These are phyloP conservation scores for Trichosporon sp. DNA, from an alignment of 1,284 basidiomycete species.

Conservation along the genomic window DNA sequence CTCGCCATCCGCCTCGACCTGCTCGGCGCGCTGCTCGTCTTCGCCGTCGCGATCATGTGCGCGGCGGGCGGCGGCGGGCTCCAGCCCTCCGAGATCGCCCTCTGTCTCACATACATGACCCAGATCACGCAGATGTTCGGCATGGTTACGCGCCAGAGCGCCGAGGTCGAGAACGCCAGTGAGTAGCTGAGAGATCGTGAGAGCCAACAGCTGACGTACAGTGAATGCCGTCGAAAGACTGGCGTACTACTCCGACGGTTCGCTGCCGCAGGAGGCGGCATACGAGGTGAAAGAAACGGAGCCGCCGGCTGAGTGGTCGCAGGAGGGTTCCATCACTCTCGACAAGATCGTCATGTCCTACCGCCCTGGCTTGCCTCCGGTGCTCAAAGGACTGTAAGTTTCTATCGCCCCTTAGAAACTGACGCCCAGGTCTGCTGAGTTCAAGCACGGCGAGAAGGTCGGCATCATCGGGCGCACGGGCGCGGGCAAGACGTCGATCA, in stretches of 20 bases:
- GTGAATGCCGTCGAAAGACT: slow-evolving; percentile 70
- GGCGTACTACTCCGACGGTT: slow-evolving; percentile 58
- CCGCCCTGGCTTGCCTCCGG: slow-evolving; percentile 51
- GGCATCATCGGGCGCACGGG: slow-evolving; percentile 54
- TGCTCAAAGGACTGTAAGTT: slow-evolving; percentile 52
- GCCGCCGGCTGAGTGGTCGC: slow-evolving; percentile 52
- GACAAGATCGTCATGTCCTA: slow-evolving; percentile 50
- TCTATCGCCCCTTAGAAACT: background rate
- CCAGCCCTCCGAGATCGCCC: slow-evolving; percentile 63
- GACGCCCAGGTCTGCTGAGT: slow-evolving; percentile 18
- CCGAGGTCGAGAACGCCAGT: slow-evolving; percentile 59
- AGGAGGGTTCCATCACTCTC: slow-evolving; percentile 38
- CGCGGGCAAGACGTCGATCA: slow-evolving; percentile 58
- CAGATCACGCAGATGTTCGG: slow-evolving; percentile 55
- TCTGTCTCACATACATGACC: slow-evolving; percentile 64
- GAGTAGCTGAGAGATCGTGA: slow-evolving; percentile 7
- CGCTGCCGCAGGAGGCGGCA: slow-evolving; percentile 60
- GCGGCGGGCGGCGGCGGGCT: slow-evolving; percentile 55
- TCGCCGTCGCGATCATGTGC: slow-evolving; percentile 56
- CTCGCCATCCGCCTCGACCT: slow-evolving; percentile 74
- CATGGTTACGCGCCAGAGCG: slow-evolving; percentile 56
- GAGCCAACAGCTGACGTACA: slow-evolving; percentile 4
- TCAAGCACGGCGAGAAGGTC: slow-evolving; percentile 52
- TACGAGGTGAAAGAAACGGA: slow-evolving; percentile 58
- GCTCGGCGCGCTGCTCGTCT: slow-evolving; percentile 62